Evolutionary conservation across 2,329 filamentous ascomycete genomes (phyloP).

Genomic region (Orbilia ellipsospora): DNA sequence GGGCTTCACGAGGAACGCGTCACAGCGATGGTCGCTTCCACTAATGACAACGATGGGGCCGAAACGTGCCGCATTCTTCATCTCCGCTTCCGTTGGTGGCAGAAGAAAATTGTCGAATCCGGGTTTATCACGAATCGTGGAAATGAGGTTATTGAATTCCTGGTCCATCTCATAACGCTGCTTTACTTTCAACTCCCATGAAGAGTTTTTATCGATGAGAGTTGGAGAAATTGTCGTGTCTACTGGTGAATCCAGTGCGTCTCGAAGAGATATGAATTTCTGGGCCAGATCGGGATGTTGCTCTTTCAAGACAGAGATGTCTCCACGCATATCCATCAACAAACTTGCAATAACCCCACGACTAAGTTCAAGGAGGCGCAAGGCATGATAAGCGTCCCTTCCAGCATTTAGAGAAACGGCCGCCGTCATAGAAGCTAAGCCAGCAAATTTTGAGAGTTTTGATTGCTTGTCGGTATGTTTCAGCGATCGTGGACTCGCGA

Average conservation of each 20-base stretch:
- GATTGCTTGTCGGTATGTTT: constrained; percentile 25
- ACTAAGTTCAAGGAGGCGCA: constrained; percentile 58
- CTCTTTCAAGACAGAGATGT: constrained; percentile 31
- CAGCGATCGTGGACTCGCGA: constrained; percentile 11
- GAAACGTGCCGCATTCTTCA: constrained; percentile 5
- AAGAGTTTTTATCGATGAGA: not conserved
- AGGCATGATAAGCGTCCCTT: constrained; percentile 9
- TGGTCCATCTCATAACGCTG: constrained; percentile 8
- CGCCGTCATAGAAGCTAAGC: constrained; percentile 22
- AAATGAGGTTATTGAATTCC: constrained; percentile 18
- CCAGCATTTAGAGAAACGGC: constrained; percentile 18
- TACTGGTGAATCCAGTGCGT: constrained; percentile 30
- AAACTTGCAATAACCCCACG: constrained; percentile 59
- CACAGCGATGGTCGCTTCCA: constrained; percentile 1
- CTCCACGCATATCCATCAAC: constrained; percentile 46
- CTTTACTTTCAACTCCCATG: not conserved
- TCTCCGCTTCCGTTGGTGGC: constrained; percentile 24
- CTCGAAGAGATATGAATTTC: constrained; percentile 49
- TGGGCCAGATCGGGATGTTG: constrained; percentile 48
- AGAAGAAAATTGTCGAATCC: constrained; percentile 38
- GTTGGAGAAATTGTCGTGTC: constrained; percentile 1
- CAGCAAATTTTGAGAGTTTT: constrained; percentile 13
- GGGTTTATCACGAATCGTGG: constrained; percentile 14
- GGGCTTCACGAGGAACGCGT: constrained; percentile 21
- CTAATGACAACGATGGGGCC: constrained; percentile 23